Evolutionary conservation across 2,329 filamentous ascomycete genomes (phyloP), one percentile per base, ranked within the genome.

Genomic region (Alternaria hordeiaustralica): DNA sequence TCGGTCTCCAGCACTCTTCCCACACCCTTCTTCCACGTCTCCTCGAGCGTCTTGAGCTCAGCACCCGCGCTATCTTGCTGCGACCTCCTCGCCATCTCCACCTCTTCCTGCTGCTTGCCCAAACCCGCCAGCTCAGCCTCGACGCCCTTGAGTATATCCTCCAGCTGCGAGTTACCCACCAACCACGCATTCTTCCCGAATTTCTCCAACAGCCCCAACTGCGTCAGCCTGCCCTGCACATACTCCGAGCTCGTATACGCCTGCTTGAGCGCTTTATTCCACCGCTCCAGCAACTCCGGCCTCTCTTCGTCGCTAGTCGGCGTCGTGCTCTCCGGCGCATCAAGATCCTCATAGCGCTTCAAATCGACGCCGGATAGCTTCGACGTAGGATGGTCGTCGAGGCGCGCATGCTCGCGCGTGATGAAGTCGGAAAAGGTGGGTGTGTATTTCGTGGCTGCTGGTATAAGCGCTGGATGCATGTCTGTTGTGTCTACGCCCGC

Each of bases 131-230:
- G 84, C 73, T 97, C 93, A 47, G 84, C 84, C 84, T 98, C 95
- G 25, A 96, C 75, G 12, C 79, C 79, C 55, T 86, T 85, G 55
- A 96, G 80, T 45, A 93, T 87, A 46, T 88, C 87, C 81, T 97
- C 95, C 20, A 94, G 80, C 70, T 92, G 89, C 71, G 90, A 88
- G 80, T 99, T 99, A 6, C 88, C 88, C 9, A 97, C 87, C 59
- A 99, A 85, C 95, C 96, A 98, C 10, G 93, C 91, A 79, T 97
- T 97, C 82, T 93, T 93, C 70, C 95, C 96, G 79, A 90, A 90
- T 55, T 86, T 86, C 73, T 96, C 92, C 20, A 97, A 87, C n/a
- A 97, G 85, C 1, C 85, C 83, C 18, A 97, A 87, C 79, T 90
- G 88, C 46, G 86, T 84, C 55, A 86, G 79, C 25, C 88, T 82